phyloP scores from a whole-genome alignment of 2,329 filamentous ascomycete genomes.

The Microdochium paspali region DNA sequence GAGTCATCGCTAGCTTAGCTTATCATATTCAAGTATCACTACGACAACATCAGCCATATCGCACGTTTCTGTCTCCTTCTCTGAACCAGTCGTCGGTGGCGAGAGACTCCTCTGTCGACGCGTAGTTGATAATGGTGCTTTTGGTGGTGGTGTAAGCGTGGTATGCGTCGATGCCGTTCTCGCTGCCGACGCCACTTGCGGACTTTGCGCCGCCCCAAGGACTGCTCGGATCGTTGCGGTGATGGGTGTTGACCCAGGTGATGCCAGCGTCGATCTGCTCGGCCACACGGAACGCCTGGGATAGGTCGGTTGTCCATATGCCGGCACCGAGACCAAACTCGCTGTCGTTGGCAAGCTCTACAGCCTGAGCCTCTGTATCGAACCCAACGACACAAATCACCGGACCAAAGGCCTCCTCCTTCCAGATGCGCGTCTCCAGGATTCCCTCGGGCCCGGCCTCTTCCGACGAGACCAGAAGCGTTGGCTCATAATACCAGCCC shows the following conservation, averaged over 20 bases:
- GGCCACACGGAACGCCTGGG: conserved; percentile 63
- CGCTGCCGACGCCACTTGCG: conserved; percentile 59
- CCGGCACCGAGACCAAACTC: conserved; percentile 70
- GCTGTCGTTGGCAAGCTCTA: conserved; percentile 62
- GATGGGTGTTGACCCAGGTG: conserved; percentile 51
- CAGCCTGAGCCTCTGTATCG: conserved; percentile 61
- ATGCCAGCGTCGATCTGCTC: conserved; percentile 60
- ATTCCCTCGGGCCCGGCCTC: conserved; percentile 48
- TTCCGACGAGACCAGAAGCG: conserved; percentile 51
- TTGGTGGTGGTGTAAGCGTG: conserved; percentile 50
- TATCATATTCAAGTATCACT: not conserved
- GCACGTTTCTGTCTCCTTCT: conserved; percentile 43
- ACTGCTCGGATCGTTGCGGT: conserved; percentile 62
- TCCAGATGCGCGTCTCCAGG: conserved; percentile 63
- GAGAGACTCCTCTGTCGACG: conserved; percentile 39
- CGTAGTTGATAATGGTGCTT: conserved; percentile 63
- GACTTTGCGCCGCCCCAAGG: conserved; percentile 59
- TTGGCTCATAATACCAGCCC: conserved; percentile 73
- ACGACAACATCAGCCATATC: conserved; percentile 42
- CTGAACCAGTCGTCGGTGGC: conserved; percentile 59
- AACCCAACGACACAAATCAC: conserved; percentile 70
- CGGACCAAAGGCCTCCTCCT: conserved; percentile 76
- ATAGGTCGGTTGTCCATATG: conserved; percentile 67
- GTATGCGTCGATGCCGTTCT: conserved; percentile 61
- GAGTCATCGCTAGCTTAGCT: not conserved